Evolutionary conservation across 257 asterid genomes (phyloP).

Genomic region (Nicotiana noctiflora): DNA sequence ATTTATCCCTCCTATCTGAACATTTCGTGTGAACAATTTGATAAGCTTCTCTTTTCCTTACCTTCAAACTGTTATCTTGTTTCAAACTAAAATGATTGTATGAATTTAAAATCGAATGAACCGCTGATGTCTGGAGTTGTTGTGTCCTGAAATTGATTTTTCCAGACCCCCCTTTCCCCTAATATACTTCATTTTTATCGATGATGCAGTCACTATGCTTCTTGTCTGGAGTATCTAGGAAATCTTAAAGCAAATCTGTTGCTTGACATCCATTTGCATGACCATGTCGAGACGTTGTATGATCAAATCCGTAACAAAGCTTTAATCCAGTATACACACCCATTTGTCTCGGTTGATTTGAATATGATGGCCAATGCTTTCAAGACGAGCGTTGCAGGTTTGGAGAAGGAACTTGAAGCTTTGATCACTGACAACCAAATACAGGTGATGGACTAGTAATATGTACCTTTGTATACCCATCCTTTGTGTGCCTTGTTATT

Average conservation of each 20-base stretch:
- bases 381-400: slow-evolving; percentile 57
- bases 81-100: not conserved
- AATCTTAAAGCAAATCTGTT: slow-evolving; percentile 75
- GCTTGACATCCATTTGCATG: slow-evolving; percentile 92
- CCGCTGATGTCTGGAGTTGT: not conserved
- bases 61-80: not conserved
- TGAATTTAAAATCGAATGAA: not conserved
- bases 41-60: not conserved
- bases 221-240: slow-evolving; percentile 86
- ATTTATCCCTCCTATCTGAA: not conserved
- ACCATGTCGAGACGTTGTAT: slow-evolving; percentile 82
- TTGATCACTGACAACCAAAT: slow-evolving; percentile 81
- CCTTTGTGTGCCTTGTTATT: not conserved
- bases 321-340: slow-evolving; percentile 89
- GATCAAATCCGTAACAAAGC: slow-evolving; percentile 94
- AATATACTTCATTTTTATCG: not conserved
- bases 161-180: not conserved
- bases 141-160: not conserved
- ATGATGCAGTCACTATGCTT: slow-evolving; percentile 77
- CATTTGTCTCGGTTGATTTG: slow-evolving; percentile 88
- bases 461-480: not conserved
- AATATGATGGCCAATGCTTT: slow-evolving; percentile 95
- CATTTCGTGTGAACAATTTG: not conserved
- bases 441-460: slow-evolving; percentile 45
- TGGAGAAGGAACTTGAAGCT: slow-evolving; percentile 92